Evolutionary conservation across 495 filamentous ascomycete genomes (phyloP).

Genomic region (Achaetomiella virescens): DNA sequence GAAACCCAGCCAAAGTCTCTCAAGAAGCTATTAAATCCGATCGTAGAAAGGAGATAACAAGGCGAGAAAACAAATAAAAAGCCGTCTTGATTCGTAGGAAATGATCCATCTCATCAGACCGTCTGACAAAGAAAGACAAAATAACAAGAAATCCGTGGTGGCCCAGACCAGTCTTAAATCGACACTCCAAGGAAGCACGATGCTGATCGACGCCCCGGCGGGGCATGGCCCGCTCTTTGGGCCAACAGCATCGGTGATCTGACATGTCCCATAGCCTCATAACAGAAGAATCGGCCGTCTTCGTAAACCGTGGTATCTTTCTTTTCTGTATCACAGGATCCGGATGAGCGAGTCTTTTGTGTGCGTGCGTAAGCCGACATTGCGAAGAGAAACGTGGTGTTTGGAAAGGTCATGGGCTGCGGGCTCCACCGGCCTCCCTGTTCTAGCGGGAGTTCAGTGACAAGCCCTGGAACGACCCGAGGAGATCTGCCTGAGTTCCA

Average conservation of each 20-base stretch:
- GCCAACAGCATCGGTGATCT: constrained; percentile 11
- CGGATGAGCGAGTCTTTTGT: constrained; percentile 19
- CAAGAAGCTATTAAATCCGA: constrained; percentile 1
- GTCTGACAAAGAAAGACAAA: constrained; percentile 9
- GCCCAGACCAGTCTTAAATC: not conserved
- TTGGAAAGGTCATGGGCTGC: not conserved
- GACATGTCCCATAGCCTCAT: constrained; percentile 29
- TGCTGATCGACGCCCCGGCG: constrained; percentile 26
- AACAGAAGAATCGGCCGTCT: constrained; percentile 19
- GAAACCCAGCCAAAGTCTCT: constrained; percentile 6
- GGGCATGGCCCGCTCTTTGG: constrained; percentile 10
- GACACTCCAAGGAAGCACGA: constrained; percentile 6
- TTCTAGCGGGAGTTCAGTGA: constrained; percentile 45
- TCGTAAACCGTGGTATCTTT: constrained; percentile 12
- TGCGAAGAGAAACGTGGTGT: constrained; percentile 7
- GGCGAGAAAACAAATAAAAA: not conserved
- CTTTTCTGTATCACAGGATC: constrained; percentile 12
- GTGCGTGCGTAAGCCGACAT: constrained; percentile 11
- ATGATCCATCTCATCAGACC: not conserved
- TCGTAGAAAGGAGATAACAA: constrained; percentile 19
- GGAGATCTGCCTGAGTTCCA: constrained; percentile 40
- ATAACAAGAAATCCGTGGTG: not conserved
- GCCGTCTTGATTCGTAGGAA: not conserved
- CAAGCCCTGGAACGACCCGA: constrained; percentile 45
- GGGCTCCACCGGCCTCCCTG: not conserved